Evolutionary conservation across 805 yeast species (phyloP).

Genomic region (Metschnikowia anglica): DNA sequence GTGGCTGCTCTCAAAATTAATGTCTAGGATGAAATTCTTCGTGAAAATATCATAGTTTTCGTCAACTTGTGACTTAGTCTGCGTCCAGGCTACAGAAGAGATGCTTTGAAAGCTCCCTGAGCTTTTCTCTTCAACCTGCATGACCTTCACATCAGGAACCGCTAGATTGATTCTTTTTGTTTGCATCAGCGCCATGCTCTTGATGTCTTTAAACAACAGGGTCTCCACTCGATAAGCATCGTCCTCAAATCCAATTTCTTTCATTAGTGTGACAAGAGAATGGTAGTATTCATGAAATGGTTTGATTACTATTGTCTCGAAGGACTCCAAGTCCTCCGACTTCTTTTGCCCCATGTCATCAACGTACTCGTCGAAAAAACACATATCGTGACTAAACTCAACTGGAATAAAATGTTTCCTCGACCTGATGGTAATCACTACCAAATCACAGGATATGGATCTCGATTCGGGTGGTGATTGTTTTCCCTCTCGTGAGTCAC

Average conservation of each 20-base stretch:
- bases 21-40: constrained; percentile 29
- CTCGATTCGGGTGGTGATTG: constrained; percentile 34
- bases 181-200: constrained; percentile 33
- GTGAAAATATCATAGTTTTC: constrained; percentile 23
- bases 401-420: constrained; percentile 38
- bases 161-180: constrained; percentile 36
- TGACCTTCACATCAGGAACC: constrained; percentile 22
- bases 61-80: constrained; percentile 11
- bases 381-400: constrained; percentile 41
- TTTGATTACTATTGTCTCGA: constrained; percentile 34
- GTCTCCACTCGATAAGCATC: constrained; percentile 36
- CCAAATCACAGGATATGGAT: constrained; percentile 33
- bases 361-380: constrained; percentile 35
- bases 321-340: constrained; percentile 24
- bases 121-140: constrained; percentile 15
- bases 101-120: constrained; percentile 26
- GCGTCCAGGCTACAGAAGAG: constrained; percentile 32
- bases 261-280: constrained; percentile 30
- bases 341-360: constrained; percentile 26
- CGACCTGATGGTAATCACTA: constrained; percentile 36
- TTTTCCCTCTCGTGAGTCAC: constrained; percentile 13
- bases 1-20: constrained; percentile 31
- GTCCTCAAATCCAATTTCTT: constrained; percentile 32
- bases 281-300: constrained; percentile 31
- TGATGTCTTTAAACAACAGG: constrained; percentile 36